Base-by-base conservation (phyloP, 345 rosid genomes). In the Eucalyptus curtisii region DNA sequence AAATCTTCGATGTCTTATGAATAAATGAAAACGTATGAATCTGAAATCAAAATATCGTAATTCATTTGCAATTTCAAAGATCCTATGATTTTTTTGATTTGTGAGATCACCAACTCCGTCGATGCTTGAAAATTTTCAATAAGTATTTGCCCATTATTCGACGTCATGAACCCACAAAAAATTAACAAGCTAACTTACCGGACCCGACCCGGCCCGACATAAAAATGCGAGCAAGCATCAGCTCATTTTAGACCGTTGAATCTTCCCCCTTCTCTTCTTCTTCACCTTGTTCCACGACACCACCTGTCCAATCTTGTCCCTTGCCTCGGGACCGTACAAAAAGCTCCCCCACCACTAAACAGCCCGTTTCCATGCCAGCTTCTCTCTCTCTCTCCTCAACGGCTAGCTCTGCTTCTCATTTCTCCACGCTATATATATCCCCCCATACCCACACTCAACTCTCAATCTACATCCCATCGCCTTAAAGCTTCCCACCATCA, bases 1-100 rank as follows among this genome's bases (percentile, higher is more conserved):
- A 52, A 52, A 52, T 52, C 25, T 20, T 52, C 2, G 0, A 52
- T 2, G 1, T 52, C 10, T 52, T 1, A 0, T 52, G 0, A 52
- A 52, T 52, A 7, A 19, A 52, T 16, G 2, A 2, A 52, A 52
- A 52, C 2, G 1, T 1, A 50, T 49, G 19, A 49, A 5, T 49
- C 14, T 49, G 7, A 14, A 49, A 50, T 50, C 55, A 50, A 50
- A 50, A 50, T 50, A 17, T 50, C 0, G 2, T 52, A 16, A 49
- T 0, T 0, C 8, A 49, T 50, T 6, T 50, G 1, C 0, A 50
- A 50, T 50, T 50, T 50, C 0, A 1, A 52, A 52, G 9, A 52
- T 52, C 24, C 1, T 19, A 0, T 2, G 3, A 52, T 52, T 52
- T 52, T 19, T 52, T 52, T 52, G 10, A 52, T 52, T 52, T 3